Evolutionary conservation across 768 basidiomycete species (phyloP).

Genomic region (Tricholoma bakamatsutake): DNA sequence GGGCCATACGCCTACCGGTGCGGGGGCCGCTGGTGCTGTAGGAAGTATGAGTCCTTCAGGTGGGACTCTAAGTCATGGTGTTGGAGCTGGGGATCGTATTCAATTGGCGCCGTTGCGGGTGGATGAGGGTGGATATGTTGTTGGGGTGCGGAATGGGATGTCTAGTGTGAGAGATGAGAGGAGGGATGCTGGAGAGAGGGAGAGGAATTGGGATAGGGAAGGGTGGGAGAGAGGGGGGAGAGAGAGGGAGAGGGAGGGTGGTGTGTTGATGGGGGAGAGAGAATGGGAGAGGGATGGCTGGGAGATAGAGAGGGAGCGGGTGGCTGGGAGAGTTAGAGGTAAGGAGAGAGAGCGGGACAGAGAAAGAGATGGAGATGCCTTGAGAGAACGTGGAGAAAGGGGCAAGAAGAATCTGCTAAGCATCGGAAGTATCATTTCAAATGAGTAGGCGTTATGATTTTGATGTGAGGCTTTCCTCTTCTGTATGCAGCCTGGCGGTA

Average conservation of each 20-base stretch:
- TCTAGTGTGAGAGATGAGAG: conserved; percentile 8
- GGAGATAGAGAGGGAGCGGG: conserved; percentile 8
- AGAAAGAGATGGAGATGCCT: conserved; percentile 12
- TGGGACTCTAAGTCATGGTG: conserved; percentile 11
- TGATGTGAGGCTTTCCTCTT: neutral
- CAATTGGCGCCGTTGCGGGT: conserved; percentile 51
- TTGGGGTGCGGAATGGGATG: conserved; percentile 8
- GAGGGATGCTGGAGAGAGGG: conserved; percentile 7
- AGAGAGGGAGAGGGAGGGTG: conserved; percentile 10
- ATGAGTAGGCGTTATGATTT: conserved; percentile 23
- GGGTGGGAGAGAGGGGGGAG: conserved; percentile 18
- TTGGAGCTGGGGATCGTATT: conserved; percentile 33
- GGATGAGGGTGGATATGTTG: conserved; percentile 17
- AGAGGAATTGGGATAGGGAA: conserved; percentile 7
- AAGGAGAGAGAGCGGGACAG: conserved; percentile 7
- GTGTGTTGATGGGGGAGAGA: conserved; percentile 9
- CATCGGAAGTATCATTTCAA: conserved; percentile 68
- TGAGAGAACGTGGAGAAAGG: conserved; percentile 12
- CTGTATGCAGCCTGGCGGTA: neutral
- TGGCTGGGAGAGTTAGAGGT: conserved; percentile 9
- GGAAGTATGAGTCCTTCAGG: neutral
- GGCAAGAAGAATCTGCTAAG: conserved; percentile 64
- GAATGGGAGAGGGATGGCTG: conserved; percentile 15
- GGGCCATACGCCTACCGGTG: neutral
- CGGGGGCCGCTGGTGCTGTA: neutral